Evolutionary conservation across 306 rosid genomes (phyloP), one percentile per base, ranked within the genome.

Genomic region (Quercus berberidifolia): DNA sequence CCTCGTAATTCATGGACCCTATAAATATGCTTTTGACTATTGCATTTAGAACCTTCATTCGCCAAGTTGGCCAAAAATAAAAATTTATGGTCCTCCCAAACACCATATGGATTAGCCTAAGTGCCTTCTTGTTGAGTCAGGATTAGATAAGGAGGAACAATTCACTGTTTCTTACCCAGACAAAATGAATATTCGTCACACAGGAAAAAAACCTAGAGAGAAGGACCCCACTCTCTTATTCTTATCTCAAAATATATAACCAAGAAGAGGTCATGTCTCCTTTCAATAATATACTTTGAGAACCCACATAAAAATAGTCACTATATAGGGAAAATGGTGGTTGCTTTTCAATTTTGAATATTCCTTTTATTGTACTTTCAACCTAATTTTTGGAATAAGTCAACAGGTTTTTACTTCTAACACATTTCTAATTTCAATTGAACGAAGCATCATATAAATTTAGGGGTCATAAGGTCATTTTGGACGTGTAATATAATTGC

Each of bases 101-200:
- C 72, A 79, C 73, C 78, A 51, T 78, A 75, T 79, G 46, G 46
- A 38, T 8, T 38, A 74, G 70, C 72, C 83, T 33, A 65, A 62
- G 79, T 75, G 79, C 30, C 75, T 77, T 62, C 55, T 23, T 69
- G 77, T 71, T 71, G 79, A 71, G 73, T 52, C 75, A 51, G 74
- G 79, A 81, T 67, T 86, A 92, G 90, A 87, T 91, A 86, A 90
- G 92, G 81, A 85, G 79, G 84, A 87, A 80, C 84, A 87, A 85
- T 58, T 63, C 84, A 74, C 77, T 82, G 78, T 87, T 81, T 86
- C 78, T 74, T 64, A 17, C 79, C 69, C 83, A 81, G 92, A 87
- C 92, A 88, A 87, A 81, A 84, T 93, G 93, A 93, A 88, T 83
- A 88, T 88, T 90, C 91, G 79, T 84, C 80, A 55, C 79, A 77